Evolutionary conservation across 2,329 filamentous ascomycete species (phyloP).

Genomic region (Geosmithia putterillii): DNA sequence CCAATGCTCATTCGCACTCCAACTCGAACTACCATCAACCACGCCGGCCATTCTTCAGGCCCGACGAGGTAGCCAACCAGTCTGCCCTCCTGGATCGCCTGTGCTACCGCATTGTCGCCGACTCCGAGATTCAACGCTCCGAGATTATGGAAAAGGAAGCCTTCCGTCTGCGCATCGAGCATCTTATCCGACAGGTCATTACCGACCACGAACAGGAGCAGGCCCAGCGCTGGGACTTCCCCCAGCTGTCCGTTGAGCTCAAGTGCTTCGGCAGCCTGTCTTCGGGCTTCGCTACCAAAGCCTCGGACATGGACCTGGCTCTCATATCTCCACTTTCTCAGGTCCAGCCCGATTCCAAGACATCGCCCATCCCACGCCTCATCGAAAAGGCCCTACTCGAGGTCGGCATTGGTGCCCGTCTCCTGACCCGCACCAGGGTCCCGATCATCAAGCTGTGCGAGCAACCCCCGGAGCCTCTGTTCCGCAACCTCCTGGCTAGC

Average conservation of each 20-base stretch:
- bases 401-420: conserved; percentile 59
- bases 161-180: conserved; percentile 54
- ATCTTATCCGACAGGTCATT: conserved; percentile 49
- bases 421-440: conserved; percentile 68
- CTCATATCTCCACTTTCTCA: conserved; percentile 54
- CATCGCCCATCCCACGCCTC: conserved; percentile 56
- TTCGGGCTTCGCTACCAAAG: conserved; percentile 75
- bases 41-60: conserved; percentile 8
- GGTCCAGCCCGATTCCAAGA: conserved; percentile 37
- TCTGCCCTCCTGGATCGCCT: conserved; percentile 34
- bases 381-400: conserved; percentile 66
- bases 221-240: conserved; percentile 25
- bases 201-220: conserved; percentile 32
- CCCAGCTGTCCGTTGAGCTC: conserved; percentile 47
- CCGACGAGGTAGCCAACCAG: conserved; percentile 37
- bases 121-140: conserved; percentile 46
- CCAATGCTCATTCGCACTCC: conserved; percentile 5
- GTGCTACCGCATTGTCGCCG: conserved; percentile 30
- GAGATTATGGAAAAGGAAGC: conserved; percentile 61
- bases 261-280: conserved; percentile 72
- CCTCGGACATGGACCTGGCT: conserved; percentile 85
- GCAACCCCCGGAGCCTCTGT: conserved; percentile 49
- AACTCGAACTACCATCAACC: conserved; percentile 3
- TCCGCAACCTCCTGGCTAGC: conserved; percentile 48
- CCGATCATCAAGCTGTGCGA: conserved; percentile 84